Conservation (phyloP, 257 asterid species). For the Solanum sejunctum region DNA sequence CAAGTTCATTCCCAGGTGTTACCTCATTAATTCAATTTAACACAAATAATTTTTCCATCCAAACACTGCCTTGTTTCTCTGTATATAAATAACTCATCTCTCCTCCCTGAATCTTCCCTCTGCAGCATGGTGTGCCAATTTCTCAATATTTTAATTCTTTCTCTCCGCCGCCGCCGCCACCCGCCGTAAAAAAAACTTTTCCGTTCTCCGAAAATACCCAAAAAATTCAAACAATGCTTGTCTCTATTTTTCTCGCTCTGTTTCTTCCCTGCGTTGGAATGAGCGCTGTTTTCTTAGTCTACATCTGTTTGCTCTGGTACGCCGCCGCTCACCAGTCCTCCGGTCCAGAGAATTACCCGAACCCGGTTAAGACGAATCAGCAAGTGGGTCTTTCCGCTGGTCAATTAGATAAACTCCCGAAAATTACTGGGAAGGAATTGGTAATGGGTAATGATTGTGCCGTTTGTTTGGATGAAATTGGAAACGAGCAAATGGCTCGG, state of each 20-base stretch:
- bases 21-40: background rate
- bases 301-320: constrained; percentile 64
- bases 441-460: constrained; percentile 60
- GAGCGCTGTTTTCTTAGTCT: constrained; percentile 73
- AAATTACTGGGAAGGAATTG: constrained; percentile 52
- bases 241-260: constrained; percentile 66
- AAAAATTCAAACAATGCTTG: constrained; percentile 27
- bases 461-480: constrained; percentile 72
- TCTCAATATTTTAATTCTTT: constrained; percentile 2
- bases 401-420: constrained; percentile 33
- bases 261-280: constrained; percentile 83
- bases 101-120: background rate
- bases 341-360: background rate
- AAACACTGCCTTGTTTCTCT: background rate
- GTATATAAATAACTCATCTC: constrained; percentile 10
- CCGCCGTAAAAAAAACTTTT: background rate
- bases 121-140: constrained; percentile 22
- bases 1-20: background rate
- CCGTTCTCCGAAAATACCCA: no score
- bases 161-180: background rate
- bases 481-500: constrained; percentile 44
- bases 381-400: background rate
- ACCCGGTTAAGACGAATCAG: constrained; percentile 15
- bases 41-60: background rate
- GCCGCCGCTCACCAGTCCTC: constrained; percentile 21